Percentiles rank a stretch among this genome's conserved stretches.
Conservation (phyloP, 2,329 filamentous ascomycete genomes). For the Pyrenophora teres region DNA sequence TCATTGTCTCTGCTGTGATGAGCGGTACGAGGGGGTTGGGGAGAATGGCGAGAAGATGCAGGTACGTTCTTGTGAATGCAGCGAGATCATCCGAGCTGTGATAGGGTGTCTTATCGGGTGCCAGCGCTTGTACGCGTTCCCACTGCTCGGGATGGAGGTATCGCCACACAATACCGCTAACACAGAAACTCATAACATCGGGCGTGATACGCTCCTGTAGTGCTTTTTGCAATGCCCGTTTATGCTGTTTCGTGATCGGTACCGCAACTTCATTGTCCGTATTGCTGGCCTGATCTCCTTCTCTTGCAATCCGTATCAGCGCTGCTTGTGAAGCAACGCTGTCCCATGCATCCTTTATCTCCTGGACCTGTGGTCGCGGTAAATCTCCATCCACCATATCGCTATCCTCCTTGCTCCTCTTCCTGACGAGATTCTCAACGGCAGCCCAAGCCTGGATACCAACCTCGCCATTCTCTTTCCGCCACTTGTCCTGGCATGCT, state of each 20-base stretch:
- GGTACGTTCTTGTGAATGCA: conserved; percentile 48
- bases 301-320: conserved; percentile 34
- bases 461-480: conserved; percentile 26
- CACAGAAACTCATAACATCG: conserved; percentile 51
- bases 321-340: conserved; percentile 26
- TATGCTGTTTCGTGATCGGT: conserved; percentile 40
- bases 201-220: conserved; percentile 36
- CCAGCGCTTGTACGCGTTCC: conserved; percentile 45
- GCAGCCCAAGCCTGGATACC: conserved; percentile 43
- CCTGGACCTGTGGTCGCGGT: conserved; percentile 32
- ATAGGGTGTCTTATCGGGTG: conserved; percentile 50
- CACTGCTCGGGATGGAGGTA: conserved; percentile 38
- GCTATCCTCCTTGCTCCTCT: conserved; percentile 37
- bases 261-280: conserved; percentile 9
- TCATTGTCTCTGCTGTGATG: conserved; percentile 43
- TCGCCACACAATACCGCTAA: conserved; percentile 47
- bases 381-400: conserved; percentile 42
- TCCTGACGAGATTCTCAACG: conserved; percentile 41
- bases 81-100: conserved; percentile 47
- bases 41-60: conserved; percentile 51
- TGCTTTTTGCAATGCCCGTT: conserved; percentile 39
- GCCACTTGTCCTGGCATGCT: conserved; percentile 47
- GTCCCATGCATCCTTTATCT: conserved; percentile 39
- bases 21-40: conserved; percentile 42
- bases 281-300: conserved; percentile 6